These are phyloP conservation scores for Cladophialophora psammophila DNA, from an alignment of 2,329 filamentous ascomycete species.

Conservation along the genomic window DNA sequence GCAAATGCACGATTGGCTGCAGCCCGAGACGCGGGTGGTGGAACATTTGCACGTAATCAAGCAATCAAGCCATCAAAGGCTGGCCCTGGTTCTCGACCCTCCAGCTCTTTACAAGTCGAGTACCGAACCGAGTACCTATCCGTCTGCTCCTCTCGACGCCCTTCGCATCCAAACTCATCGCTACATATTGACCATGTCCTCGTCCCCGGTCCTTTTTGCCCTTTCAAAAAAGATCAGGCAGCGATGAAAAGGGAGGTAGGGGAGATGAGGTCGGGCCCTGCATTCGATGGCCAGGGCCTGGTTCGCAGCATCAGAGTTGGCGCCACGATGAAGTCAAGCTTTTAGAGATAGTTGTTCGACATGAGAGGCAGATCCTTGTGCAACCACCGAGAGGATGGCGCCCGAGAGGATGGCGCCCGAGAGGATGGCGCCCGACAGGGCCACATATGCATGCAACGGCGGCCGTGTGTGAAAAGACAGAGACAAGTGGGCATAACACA, in stretches of 20 bases:
- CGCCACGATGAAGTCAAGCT: not conserved
- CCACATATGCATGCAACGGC: constrained; percentile 1
- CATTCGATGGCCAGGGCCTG: not conserved
- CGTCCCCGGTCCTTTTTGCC: not conserved
- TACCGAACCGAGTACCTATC: too few relatives aligned
- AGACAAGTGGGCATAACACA: not conserved
- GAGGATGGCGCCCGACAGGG: constrained; percentile 1
- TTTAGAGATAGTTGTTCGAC: not conserved
- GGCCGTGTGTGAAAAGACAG: not conserved
- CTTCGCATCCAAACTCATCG: not conserved
- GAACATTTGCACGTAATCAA: constrained; percentile 1
- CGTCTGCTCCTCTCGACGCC: not conserved
- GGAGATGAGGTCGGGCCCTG: not conserved
- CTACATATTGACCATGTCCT: not conserved
- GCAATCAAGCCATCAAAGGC: not conserved
- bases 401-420: constrained; percentile 3
- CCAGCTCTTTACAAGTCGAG: not conserved
- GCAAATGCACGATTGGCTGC: not conserved
- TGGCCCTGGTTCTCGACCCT: not conserved
- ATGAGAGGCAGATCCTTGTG: not conserved
- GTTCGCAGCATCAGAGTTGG: not conserved
- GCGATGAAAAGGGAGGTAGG: not conserved
- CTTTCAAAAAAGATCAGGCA: not conserved
- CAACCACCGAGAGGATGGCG: not conserved
- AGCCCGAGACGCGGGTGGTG: not conserved